These are phyloP conservation scores for Platanus orientalis DNA, from an alignment of 164 flowering plant species.

Conservation along the genomic window DNA sequence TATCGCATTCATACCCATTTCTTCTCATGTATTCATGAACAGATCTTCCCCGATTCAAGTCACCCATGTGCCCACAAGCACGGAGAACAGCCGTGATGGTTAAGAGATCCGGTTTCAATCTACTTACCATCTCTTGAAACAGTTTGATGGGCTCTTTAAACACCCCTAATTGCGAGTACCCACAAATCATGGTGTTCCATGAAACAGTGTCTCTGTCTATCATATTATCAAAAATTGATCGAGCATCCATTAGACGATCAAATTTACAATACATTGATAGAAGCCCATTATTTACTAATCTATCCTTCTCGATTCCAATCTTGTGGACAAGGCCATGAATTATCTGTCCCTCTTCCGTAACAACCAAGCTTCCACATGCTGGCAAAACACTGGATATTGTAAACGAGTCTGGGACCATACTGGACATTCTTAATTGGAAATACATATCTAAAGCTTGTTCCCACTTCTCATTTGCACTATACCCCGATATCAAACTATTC, in stretches of 20 bases:
- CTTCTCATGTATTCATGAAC: conserved; percentile 30
- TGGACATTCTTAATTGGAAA: conserved; percentile 10
- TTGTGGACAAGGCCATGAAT: conserved; percentile 31
- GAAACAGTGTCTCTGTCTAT: conserved; percentile 30
- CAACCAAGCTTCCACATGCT: conserved; percentile 31
- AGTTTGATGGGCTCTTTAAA: conserved; percentile 28
- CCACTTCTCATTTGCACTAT: conserved; percentile 25
- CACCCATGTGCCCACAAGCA: conserved; percentile 38
- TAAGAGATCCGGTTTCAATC: conserved; percentile 35
- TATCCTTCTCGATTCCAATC: conserved; percentile 27
- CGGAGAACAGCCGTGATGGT: conserved; percentile 31
- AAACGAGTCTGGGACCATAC: conserved; percentile 29
- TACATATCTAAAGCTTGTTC: conserved; percentile 30
- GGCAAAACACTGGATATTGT: conserved; percentile 32
- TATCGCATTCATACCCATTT: conserved; percentile 26
- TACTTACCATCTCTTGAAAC: conserved; percentile 29
- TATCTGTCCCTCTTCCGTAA: conserved; percentile 22
- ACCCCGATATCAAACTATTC: conserved; percentile 49
- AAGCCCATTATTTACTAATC: conserved; percentile 34
- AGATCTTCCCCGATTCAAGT: conserved; percentile 28
- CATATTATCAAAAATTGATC: conserved; percentile 30
- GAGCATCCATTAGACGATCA: conserved; percentile 17
- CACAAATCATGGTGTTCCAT: conserved; percentile 44
- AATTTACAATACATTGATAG: conserved; percentile 40
- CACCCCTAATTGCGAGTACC: conserved; percentile 26